Base-by-base conservation (phyloP, 2,329 filamentous ascomycete species). In the Neonectria neomacrospora region DNA sequence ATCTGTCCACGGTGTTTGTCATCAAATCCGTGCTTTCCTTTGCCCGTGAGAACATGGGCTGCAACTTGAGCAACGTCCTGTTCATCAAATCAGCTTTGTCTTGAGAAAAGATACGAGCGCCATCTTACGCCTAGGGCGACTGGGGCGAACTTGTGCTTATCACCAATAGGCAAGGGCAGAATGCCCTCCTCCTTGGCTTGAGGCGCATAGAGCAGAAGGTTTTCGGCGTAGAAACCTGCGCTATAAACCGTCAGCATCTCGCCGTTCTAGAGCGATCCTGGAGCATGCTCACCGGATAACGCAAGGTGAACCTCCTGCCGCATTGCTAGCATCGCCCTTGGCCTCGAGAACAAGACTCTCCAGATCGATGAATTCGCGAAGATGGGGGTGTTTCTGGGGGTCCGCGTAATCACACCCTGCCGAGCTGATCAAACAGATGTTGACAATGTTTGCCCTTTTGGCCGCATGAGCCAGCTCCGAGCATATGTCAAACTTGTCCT, bases 321-420 rank as follows among this genome's bases (percentile, higher is more conserved):
- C 52, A 0, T 76, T 80, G 6, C 82, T 80, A 41, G 54, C 34
- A 7, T 68, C 80, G 0, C 83, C 83, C 65, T 86, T 85, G 8
- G 74, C 58, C 6, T 71, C 71, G 68, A 85, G 65, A 14, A 83
- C 77, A 53, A 79, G 37, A 9, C 67, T 71, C 72, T 86, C 83
- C 5, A 86, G 69, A 52, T 85, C 81, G 48, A 86, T 80, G 66
- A 86, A 86, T 74, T 85, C 81, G 1, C 83, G 75, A 30, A 86
- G 70, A 1, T 78, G 73, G 3, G 83, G 84, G 75, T 86, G 84
- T 66, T 75, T 81, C 30, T 80, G 68, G 7, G 76, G 71, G 66
- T 85, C 81, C 0, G 83, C 83, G 56, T 85, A 80, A 72, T 86
- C 83, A 45, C 81, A 82, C 1, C 82, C 82, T 0, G 77, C 83